phyloP scores from a whole-genome alignment of 2,329 filamentous ascomycete species.

The Pyricularia sp. region DNA sequence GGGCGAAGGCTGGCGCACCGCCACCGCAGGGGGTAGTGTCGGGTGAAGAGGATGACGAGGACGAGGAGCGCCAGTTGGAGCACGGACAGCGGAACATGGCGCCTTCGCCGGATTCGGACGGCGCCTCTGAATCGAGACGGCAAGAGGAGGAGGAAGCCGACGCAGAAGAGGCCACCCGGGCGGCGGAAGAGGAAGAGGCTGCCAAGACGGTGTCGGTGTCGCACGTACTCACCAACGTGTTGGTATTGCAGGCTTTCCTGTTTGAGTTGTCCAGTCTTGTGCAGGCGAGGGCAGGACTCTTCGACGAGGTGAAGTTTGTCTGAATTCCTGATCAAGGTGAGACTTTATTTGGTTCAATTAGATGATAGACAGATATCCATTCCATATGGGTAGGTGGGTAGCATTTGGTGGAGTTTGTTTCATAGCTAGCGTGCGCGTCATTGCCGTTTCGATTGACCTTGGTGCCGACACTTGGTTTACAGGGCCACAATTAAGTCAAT shows the following conservation, averaged over 20 bases:
- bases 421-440: not conserved
- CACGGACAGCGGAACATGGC: constrained; percentile 7
- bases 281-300: constrained; percentile 65
- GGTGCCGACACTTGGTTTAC: not conserved
- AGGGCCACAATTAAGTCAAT: not conserved
- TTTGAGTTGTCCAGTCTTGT: constrained; percentile 67
- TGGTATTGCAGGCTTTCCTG: constrained; percentile 72
- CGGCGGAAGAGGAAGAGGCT: constrained; percentile 9
- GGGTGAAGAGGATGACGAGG: constrained; percentile 12
- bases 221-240: constrained; percentile 70
- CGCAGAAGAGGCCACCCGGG: constrained; percentile 10
- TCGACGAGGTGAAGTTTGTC: constrained; percentile 63
- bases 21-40: constrained; percentile 6
- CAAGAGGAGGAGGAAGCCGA: constrained; percentile 13
- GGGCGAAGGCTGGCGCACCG: constrained; percentile 18
- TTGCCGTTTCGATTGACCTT: not conserved
- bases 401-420: not conserved
- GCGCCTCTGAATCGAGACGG: constrained; percentile 6
- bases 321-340: constrained; percentile 12
- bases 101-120: constrained; percentile 14
- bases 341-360: not conserved
- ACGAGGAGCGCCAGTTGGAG: constrained; percentile 11
- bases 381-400: not conserved
- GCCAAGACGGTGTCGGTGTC: constrained; percentile 55
- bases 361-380: not conserved